phyloP scores from a whole-genome alignment of 176 grass and related monocot genomes.

The Echinochloa phyllopogon region DNA sequence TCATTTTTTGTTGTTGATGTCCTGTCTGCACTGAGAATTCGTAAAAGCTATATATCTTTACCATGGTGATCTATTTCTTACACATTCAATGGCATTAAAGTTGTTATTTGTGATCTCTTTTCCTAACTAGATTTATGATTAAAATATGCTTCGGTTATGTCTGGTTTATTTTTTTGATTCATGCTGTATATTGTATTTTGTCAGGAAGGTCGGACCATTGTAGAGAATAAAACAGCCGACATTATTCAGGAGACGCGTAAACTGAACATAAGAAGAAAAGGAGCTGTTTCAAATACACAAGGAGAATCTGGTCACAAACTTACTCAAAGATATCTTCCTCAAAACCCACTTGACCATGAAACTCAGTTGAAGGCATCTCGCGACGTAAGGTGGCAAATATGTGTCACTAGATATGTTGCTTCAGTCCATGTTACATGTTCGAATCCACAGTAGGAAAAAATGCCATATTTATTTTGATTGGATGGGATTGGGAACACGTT shows the following conservation, averaged over 20 bases:
- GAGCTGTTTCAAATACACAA: constrained; percentile 45
- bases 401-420: constrained; percentile 58
- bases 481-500: not conserved
- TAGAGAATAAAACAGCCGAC: constrained; percentile 90
- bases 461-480: constrained; percentile 39
- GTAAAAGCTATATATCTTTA: constrained; percentile 5
- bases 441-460: not conserved
- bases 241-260: constrained; percentile 95
- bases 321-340: constrained; percentile 63
- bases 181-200: constrained; percentile 29
- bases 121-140: constrained; percentile 13
- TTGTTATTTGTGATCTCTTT: not conserved
- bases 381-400: constrained; percentile 99
- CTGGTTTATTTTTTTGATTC: constrained; percentile 21
- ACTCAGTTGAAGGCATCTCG: constrained; percentile 99
- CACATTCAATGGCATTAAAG: not conserved
- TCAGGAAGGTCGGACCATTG: constrained; percentile 91
- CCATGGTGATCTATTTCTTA: constrained; percentile 14
- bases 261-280: constrained; percentile 90
- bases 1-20: not conserved
- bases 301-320: constrained; percentile 64
- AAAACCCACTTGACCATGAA: constrained; percentile 81
- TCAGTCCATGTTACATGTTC: constrained; percentile 25
- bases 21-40: not conserved
- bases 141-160: constrained; percentile 12